Percentiles rank a stretch among this genome's conserved stretches.
Evolutionary conservation across 1,284 basidiomycete genomes (phyloP).

Genomic region (Amylostereum chailletii): DNA sequence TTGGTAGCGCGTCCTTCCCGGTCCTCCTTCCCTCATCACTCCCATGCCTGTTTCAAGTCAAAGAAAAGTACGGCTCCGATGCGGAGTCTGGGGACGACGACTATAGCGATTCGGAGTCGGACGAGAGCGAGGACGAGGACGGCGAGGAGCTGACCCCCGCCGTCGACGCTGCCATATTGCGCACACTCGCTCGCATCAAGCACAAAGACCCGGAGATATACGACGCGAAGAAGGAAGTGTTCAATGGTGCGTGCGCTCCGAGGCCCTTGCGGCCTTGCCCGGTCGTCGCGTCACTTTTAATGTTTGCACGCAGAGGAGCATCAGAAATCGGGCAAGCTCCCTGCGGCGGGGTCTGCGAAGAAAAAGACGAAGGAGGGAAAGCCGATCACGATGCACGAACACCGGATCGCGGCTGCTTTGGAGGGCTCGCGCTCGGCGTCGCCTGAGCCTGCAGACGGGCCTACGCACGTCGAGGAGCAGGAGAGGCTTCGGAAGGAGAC

Average conservation of each 20-base stretch:
- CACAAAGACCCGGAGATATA: conserved; percentile 83
- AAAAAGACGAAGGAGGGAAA: conserved; percentile 58
- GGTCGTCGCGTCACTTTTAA: not conserved
- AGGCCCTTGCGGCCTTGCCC: not conserved
- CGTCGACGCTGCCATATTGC: conserved; percentile 90
- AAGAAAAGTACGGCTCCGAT: conserved; percentile 82
- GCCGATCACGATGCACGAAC: conserved; percentile 54
- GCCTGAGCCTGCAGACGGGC: conserved; percentile 30
- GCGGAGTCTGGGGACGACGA: conserved; percentile 39
- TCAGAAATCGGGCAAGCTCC: conserved; percentile 29
- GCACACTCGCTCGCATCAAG: conserved; percentile 84
- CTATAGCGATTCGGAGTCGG: conserved; percentile 64
- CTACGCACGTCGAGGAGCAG: conserved; percentile 80
- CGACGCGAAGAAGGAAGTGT: conserved; percentile 60
- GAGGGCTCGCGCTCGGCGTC: conserved; percentile 45
- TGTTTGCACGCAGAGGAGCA: conserved; percentile 50
- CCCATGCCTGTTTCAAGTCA: conserved; percentile 40
- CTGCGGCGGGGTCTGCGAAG: conserved; percentile 9
- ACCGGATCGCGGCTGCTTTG: conserved; percentile 48
- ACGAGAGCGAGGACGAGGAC: conserved; percentile 88
- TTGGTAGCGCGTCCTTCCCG: conserved; percentile 9
- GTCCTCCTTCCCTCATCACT: not conserved
- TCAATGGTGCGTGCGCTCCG: conserved; percentile 50
- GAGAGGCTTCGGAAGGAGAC: conserved; percentile 72
- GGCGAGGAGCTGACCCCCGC: conserved; percentile 93